phyloP scores from a whole-genome alignment of 148 eudicot species.

The Vaccinium myrtillus region DNA sequence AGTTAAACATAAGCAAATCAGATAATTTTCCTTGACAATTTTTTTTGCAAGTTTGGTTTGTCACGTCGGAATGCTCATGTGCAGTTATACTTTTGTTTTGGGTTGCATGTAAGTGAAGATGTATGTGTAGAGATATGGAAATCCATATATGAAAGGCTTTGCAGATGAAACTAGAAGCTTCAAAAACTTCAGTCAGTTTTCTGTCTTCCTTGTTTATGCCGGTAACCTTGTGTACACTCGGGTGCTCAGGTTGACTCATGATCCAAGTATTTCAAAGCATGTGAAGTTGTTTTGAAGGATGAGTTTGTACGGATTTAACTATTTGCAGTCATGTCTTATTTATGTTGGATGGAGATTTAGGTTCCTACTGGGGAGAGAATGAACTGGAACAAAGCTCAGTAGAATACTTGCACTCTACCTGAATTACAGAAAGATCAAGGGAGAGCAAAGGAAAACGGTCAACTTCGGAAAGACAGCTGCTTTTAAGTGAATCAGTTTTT shows the following conservation, averaged over 20 bases:
- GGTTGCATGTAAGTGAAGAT: not conserved
- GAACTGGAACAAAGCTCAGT: not conserved
- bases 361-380: not conserved
- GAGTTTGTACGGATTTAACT: not conserved
- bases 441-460: not conserved
- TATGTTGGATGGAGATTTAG: not conserved
- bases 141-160: not conserved
- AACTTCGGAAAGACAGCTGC: not conserved
- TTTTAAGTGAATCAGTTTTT: not conserved
- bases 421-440: not conserved
- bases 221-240: not conserved
- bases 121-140: not conserved
- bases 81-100: not conserved
- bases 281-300: not conserved
- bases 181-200: not conserved
- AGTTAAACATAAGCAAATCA: not conserved
- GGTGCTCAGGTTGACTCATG: not conserved
- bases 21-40: not conserved
- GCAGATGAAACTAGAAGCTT: not conserved
- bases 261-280: not conserved
- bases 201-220: not conserved
- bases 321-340: not conserved
- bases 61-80: not conserved
- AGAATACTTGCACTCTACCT: not conserved
- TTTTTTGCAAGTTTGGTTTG: not conserved